These are phyloP conservation scores for Elaeis oleifera DNA, from an alignment of 202 grass and related monocot genomes.

Conservation along the genomic window DNA sequence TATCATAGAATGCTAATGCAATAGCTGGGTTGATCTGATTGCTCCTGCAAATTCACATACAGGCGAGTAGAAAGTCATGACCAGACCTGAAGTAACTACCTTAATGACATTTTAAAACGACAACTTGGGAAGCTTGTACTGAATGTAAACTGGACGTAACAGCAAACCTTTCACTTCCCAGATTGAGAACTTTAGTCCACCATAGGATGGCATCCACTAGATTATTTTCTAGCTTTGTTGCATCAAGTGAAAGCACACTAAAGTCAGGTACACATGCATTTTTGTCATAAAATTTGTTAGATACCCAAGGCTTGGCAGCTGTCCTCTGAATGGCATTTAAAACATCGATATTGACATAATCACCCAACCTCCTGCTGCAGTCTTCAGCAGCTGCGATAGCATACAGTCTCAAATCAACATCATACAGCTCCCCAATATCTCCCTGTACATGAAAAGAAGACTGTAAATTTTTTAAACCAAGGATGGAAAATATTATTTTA, in stretches of 20 bases:
- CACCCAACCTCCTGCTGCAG: conserved; percentile 51
- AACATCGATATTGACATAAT: conserved; percentile 61
- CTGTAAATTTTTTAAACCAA: too few relatives aligned
- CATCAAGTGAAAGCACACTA: conserved; percentile 56
- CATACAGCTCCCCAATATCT: conserved; percentile 62
- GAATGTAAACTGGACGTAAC: too few relatives aligned
- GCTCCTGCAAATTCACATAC: conserved; percentile 14
- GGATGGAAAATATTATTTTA: too few relatives aligned
- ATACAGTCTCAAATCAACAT: conserved; percentile 48
- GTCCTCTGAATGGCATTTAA: conserved; percentile 66
- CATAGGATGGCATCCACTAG: conserved; percentile 35
- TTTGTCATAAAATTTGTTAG: conserved; percentile 48
- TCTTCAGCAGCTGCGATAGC: conserved; percentile 53
- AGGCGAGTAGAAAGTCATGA: neutral
- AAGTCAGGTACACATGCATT: conserved; percentile 67
- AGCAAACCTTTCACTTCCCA: conserved; percentile 49
- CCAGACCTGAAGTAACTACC: too few relatives aligned
- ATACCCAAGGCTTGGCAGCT: conserved; percentile 34
- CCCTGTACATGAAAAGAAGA: conserved; percentile 32
- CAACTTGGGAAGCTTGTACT: too few relatives aligned
- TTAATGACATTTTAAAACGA: too few relatives aligned
- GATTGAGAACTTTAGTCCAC: conserved; percentile 47
- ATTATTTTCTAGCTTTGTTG: conserved; percentile 40
- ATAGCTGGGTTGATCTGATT: conserved; percentile 44
- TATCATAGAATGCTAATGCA: conserved; percentile 42